A percentile compares a stretch with the other conserved stretches of the same genome.
These are phyloP conservation scores for Ceratobasidium theobromae DNA, from an alignment of 1,284 basidiomycete species.

Conservation along the genomic window DNA sequence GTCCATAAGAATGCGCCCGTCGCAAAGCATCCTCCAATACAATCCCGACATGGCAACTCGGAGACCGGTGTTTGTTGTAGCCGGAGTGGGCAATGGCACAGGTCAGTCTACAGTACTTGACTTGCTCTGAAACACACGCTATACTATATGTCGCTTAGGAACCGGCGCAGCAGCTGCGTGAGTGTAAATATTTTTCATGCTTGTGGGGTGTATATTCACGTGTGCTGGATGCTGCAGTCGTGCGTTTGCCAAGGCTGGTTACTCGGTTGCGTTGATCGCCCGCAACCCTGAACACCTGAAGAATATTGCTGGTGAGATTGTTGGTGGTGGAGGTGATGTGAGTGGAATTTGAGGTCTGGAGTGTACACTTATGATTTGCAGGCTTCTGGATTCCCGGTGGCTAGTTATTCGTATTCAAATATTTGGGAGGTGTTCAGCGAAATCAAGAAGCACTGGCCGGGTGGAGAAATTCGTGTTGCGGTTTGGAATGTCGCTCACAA, in stretches of 20 bases:
- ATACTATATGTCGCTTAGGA: conserved; percentile 43
- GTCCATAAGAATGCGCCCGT: neutral
- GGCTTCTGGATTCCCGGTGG: conserved; percentile 62
- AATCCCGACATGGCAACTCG: conserved; percentile 6
- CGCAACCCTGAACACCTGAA: conserved; percentile 57
- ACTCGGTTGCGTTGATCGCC: conserved; percentile 67
- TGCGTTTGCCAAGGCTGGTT: conserved; percentile 48
- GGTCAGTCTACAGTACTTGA: conserved; percentile 40
- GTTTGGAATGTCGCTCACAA: conserved; percentile 64
- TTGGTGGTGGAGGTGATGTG: conserved; percentile 59
- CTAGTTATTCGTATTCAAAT: conserved; percentile 56
- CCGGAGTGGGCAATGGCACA: conserved; percentile 55
- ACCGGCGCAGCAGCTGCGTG: conserved; percentile 67
- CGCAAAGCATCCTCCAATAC: no score
- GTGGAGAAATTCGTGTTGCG: conserved; percentile 60
- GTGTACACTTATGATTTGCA: conserved; percentile 39
- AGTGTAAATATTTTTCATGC: conserved; percentile 38
- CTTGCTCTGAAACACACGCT: neutral
- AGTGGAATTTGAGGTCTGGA: conserved; percentile 30
- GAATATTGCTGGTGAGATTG: conserved; percentile 58
- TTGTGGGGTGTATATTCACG: neutral
- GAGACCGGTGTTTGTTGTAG: conserved; percentile 52
- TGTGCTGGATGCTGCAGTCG: conserved; percentile 50
- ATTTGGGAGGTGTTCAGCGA: conserved; percentile 56
- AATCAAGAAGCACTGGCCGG: conserved; percentile 56